Evolutionary conservation across 2,329 filamentous ascomycete genomes (phyloP), one percentile per base, ranked within the genome.

Genomic region (Fusarium domesticum): DNA sequence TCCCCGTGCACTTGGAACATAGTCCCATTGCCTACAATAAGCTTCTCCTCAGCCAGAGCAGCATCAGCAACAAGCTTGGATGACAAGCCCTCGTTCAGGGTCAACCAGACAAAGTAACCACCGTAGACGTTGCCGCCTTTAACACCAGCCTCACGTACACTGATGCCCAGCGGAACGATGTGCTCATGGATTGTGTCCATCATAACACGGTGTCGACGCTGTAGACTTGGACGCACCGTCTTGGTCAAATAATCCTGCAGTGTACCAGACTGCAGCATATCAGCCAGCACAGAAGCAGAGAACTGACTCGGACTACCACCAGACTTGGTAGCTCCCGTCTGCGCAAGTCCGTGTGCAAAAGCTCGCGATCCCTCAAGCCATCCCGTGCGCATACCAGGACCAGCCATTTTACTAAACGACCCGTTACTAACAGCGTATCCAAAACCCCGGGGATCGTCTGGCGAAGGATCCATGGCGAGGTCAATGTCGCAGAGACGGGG

Each of bases 21-120:
- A 38, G 75, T 73, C 3, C 89, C 89, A 17, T 77, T 72, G 18
- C 83, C 86, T 17, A 93, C 72, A 18, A 83, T 74, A 43, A 95
- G 64, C 36, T 82, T 80, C 64, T 87, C 84, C 42, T 84, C 78
- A 17, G 72, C 67, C 58, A 76, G 69, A 14, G 84, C 84, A 31
- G 72, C 70, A 54, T 74, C 67, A 6, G 79, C 78, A 23, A 89
- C 70, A 6, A 75, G 72, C 23, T 68, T 81, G 7, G 74, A 71
- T 42, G 85, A 68, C 3, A 70, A 35, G 43, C 50, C 64, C 2
- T 64, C 50, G 0, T 84, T 83, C 5, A 95, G 65, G 2, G 73
- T 75, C 18, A 95, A 66, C 89, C 89, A 96, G 37, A 95, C 71
- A 64, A 95, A 96, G 63, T 92, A 96, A 0, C 90, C 90, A 0